Percentiles rank a stretch among this genome's conserved stretches.
Evolutionary conservation across 2,329 filamentous ascomycete species (phyloP).

Genomic region (Drechslera avenae): DNA sequence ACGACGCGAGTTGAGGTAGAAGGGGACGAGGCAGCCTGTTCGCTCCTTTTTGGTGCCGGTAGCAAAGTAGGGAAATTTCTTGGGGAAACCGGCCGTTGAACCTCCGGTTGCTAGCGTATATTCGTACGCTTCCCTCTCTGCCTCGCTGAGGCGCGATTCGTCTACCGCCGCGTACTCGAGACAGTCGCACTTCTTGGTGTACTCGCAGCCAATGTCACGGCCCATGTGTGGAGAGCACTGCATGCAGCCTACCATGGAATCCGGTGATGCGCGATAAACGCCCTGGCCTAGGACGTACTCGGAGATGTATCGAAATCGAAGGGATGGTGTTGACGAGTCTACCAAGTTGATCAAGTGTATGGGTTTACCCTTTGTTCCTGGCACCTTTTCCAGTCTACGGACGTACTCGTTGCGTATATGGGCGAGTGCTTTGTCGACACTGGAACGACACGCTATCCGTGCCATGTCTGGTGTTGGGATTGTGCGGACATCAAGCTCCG

Average conservation of each 20-base stretch:
- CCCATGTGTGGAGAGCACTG: slow-evolving; percentile 65
- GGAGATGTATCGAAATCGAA: slow-evolving; percentile 72
- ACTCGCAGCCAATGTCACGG: slow-evolving; percentile 64
- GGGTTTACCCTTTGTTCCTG: slow-evolving; percentile 27
- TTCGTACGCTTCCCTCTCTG: slow-evolving; percentile 29
- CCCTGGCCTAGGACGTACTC: slow-evolving; percentile 62
- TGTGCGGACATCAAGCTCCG: slow-evolving; percentile 35
- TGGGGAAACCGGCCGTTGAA: slow-evolving; percentile 49
- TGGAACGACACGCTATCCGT: slow-evolving; percentile 30
- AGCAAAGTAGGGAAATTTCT: slow-evolving; percentile 66
- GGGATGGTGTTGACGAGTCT: slow-evolving; percentile 61
- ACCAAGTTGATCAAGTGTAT: slow-evolving; percentile 69
- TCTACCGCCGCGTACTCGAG: slow-evolving; percentile 65
- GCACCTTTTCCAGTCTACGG: slow-evolving; percentile 31
- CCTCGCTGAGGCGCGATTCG: slow-evolving; percentile 41
- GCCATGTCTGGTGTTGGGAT: slow-evolving; percentile 48
- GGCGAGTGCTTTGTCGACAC: slow-evolving; percentile 39
- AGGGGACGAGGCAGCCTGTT: slow-evolving; percentile 42
- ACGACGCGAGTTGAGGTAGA: slow-evolving; percentile 51
- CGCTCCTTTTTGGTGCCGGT: slow-evolving; percentile 35
- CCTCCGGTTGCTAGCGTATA: slow-evolving; percentile 21
- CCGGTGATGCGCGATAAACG: slow-evolving; percentile 64
- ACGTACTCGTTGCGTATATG: slow-evolving; percentile 50
- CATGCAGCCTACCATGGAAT: slow-evolving; percentile 69
- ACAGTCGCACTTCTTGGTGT: slow-evolving; percentile 67